phyloP scores from a whole-genome alignment of 495 filamentous ascomycete genomes.

The Friedmanniomyces simplex region DNA sequence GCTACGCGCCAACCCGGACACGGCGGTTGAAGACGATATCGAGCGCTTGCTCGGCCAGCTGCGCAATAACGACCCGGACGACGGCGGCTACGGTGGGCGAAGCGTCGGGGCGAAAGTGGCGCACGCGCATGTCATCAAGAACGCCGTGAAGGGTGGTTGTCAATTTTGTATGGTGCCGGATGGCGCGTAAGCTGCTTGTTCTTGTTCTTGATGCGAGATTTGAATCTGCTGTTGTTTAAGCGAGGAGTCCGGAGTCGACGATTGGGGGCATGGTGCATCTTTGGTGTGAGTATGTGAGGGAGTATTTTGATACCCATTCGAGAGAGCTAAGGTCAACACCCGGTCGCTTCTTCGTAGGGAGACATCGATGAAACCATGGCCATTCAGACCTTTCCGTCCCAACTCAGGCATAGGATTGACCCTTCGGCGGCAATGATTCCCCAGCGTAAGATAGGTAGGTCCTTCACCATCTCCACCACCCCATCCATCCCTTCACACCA shows the following conservation, averaged over 20 bases:
- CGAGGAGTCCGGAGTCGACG: conserved; percentile 3
- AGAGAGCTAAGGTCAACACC: not conserved
- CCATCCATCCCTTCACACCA: too few relatives aligned
- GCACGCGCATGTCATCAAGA: conserved; percentile 67
- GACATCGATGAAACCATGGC: too few relatives aligned
- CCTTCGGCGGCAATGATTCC: too few relatives aligned
- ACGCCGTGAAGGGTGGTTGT: conserved; percentile 53
- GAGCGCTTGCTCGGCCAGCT: conserved; percentile 32
- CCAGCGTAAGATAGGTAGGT: too few relatives aligned
- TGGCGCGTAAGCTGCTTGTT: conserved; percentile 3
- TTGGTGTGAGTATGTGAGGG: not conserved
- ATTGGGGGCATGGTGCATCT: not conserved
- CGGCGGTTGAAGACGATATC: conserved; percentile 24
- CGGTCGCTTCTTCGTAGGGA: too few relatives aligned
- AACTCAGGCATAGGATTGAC: too few relatives aligned
- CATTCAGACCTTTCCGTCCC: too few relatives aligned
- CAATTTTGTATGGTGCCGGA: conserved; percentile 10
- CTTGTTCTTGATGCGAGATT: not conserved
- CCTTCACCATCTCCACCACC: too few relatives aligned
- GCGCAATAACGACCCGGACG: conserved; percentile 35
- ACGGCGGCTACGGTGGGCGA: conserved; percentile 35
- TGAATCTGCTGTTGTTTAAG: conserved; percentile 4
- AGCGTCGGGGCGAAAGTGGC: conserved; percentile 82
- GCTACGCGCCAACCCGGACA: conserved; percentile 33
- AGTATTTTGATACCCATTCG: not conserved